These are phyloP conservation scores for Aspergillus awamori DNA, from an alignment of 2,329 filamentous ascomycete genomes.

Conservation along the genomic window DNA sequence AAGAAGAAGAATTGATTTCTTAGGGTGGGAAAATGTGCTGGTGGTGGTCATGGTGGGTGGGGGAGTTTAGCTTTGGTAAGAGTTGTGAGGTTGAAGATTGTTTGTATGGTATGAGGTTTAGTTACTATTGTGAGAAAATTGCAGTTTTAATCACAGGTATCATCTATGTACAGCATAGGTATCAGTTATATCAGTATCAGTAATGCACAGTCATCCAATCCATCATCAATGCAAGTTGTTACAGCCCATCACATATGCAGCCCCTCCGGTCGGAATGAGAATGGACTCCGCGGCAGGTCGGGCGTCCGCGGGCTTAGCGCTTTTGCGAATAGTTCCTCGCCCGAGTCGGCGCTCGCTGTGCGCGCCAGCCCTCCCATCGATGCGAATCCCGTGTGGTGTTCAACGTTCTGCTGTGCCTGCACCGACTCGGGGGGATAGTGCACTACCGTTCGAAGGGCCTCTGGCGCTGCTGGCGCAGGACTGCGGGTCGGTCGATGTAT, in stretches of 20 bases:
- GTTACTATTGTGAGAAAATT: background rate
- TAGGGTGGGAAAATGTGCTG: background rate
- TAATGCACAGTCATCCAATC: background rate
- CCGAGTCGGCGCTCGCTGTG: slow-evolving; percentile 54
- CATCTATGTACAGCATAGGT: background rate
- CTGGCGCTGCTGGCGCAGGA: slow-evolving; percentile 10
- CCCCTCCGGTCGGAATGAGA: slow-evolving; percentile 58
- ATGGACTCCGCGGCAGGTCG: slow-evolving; percentile 82
- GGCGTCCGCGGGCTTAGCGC: slow-evolving; percentile 85
- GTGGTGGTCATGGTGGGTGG: background rate
- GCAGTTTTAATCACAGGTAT: background rate
- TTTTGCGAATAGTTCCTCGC: slow-evolving; percentile 84
- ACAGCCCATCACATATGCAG: slow-evolving; percentile 19
- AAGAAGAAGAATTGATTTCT: slow-evolving; percentile 8
- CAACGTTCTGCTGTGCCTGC: slow-evolving; percentile 38
- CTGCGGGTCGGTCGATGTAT: slow-evolving; percentile 20
- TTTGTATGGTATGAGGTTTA: background rate
- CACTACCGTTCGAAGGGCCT: slow-evolving; percentile 33
- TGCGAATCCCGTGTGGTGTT: slow-evolving; percentile 31
- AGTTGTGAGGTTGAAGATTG: no score
- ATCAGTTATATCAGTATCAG: background rate
- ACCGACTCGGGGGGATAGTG: slow-evolving; percentile 44
- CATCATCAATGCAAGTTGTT: no score
- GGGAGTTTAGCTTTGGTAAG: background rate
- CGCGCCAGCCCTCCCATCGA: slow-evolving; percentile 37